Percentiles rank a stretch among this genome's conserved stretches.
These are phyloP conservation scores for Pseudogymnoascus sp. DNA, from an alignment of 2,329 filamentous ascomycete species.

Conservation along the genomic window DNA sequence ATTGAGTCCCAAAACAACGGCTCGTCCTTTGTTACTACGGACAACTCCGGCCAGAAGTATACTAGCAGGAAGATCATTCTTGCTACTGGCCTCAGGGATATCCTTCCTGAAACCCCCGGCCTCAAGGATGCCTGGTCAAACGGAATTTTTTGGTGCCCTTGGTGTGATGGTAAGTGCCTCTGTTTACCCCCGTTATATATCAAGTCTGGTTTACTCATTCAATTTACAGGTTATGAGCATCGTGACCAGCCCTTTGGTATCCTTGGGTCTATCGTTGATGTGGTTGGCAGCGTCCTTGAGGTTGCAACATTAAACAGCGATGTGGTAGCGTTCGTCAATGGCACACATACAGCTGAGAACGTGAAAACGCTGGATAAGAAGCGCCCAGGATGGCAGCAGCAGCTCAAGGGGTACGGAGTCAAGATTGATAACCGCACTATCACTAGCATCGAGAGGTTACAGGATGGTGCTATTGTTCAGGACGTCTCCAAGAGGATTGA, in stretches of 20 bases:
- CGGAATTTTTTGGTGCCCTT: conserved; percentile 57
- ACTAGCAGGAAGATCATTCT: conserved; percentile 46
- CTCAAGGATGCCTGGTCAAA: conserved; percentile 48
- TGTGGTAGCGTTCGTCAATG: conserved; percentile 39
- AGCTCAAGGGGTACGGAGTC: conserved; percentile 43
- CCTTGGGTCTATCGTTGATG: conserved; percentile 38
- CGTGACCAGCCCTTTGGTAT: conserved; percentile 50
- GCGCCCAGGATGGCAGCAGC: conserved; percentile 39
- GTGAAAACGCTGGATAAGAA: conserved; percentile 34
- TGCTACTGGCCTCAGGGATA: conserved; percentile 44
- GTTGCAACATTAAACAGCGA: conserved; percentile 48
- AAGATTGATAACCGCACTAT: conserved; percentile 50
- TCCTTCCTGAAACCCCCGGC: conserved; percentile 45
- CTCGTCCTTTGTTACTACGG: conserved; percentile 40
- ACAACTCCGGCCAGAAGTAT: conserved; percentile 30
- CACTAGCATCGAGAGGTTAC: conserved; percentile 38
- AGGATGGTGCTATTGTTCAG: conserved; percentile 23
- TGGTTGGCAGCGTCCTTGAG: conserved; percentile 41
- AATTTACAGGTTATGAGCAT: conserved; percentile 43
- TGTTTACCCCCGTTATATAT: not conserved
- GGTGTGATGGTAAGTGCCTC: conserved; percentile 44
- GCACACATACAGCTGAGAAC: conserved; percentile 42
- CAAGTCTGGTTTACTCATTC: not conserved
- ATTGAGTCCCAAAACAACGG: conserved; percentile 30
- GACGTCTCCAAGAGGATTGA: conserved; percentile 28